phyloP scores from a whole-genome alignment of 129 eudicot genomes.

The Tagetes erecta region DNA sequence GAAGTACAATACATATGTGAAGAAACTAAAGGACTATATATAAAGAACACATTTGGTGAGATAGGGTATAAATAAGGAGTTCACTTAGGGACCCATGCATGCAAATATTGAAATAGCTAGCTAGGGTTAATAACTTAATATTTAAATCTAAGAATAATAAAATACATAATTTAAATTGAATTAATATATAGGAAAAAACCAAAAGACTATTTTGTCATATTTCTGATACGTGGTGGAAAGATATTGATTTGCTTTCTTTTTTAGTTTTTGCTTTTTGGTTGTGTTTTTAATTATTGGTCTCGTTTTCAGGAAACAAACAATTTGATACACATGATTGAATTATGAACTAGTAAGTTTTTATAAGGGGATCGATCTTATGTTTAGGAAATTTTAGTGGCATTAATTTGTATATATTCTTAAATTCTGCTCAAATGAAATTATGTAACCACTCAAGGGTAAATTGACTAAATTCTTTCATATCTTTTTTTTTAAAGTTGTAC shows the following conservation, averaged over 20 bases:
- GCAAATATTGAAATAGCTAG: slow-evolving; percentile 1
- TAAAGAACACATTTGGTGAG: slow-evolving; percentile 25
- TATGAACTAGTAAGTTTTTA: too few relatives aligned
- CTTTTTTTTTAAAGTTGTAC: too few relatives aligned
- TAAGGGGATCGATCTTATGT: too few relatives aligned
- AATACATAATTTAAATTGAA: neutral
- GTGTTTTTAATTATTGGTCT: slow-evolving; percentile 11
- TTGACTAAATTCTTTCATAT: too few relatives aligned
- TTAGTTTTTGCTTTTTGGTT: neutral
- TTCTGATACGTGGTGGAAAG: slow-evolving; percentile 27
- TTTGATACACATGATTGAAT: neutral
- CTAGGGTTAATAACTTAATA: slow-evolving; percentile 10
- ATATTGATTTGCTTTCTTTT: slow-evolving; percentile 24
- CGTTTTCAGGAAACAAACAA: slow-evolving; percentile 18
- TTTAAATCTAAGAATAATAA: neutral
- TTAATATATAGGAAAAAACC: slow-evolving; percentile 15
- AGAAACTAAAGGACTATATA: neutral
- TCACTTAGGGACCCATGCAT: slow-evolving; percentile 40
- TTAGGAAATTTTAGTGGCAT: too few relatives aligned
- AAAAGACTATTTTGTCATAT: slow-evolving; percentile 21
- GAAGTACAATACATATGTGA: neutral
- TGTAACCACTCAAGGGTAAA: too few relatives aligned
- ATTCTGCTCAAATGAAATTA: too few relatives aligned
- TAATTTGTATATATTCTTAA: too few relatives aligned
- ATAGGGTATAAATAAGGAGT: slow-evolving; percentile 52